Evolutionary conservation across 1,284 basidiomycete genomes (phyloP).

Genomic region (Ganoderma boninense): DNA sequence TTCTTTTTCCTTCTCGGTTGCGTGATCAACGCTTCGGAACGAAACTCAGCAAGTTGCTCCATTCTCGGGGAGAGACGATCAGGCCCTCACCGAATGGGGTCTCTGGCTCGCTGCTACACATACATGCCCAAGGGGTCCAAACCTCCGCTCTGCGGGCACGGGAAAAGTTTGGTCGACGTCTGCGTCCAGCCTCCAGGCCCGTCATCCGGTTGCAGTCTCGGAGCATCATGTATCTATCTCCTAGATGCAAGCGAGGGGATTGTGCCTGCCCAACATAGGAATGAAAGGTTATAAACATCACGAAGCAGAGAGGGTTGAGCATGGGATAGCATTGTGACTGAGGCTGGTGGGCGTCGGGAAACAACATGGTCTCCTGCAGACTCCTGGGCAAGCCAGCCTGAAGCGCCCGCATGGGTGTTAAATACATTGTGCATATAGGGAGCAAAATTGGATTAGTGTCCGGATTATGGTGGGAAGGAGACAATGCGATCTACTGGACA

Average conservation of each 20-base stretch:
- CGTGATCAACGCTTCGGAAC: neutral
- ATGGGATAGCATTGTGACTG: neutral
- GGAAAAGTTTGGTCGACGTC: neutral
- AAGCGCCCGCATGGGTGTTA: neutral
- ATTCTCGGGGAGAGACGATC: neutral
- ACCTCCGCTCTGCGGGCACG: neutral
- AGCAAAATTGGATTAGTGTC: constrained; percentile 25
- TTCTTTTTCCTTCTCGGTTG: neutral
- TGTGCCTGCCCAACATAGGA: neutral
- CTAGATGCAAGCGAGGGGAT: neutral
- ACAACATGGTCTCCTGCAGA: neutral
- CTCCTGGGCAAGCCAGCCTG: neutral
- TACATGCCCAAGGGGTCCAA: neutral
- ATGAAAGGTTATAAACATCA: neutral
- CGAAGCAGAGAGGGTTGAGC: neutral
- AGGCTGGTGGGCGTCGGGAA: neutral
- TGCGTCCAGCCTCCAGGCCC: neutral
- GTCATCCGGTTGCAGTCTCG: neutral
- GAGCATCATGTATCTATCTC: neutral
- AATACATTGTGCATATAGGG: neutral
- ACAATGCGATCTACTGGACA: constrained; percentile 31
- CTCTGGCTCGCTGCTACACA: neutral
- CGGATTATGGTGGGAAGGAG: constrained; percentile 17
- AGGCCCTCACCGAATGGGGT: neutral
- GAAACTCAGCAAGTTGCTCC: neutral